Percentiles rank a stretch among this genome's conserved stretches.
phyloP scores from a whole-genome alignment of 2,329 filamentous ascomycete species.

The Fusarium odoratissimum region DNA sequence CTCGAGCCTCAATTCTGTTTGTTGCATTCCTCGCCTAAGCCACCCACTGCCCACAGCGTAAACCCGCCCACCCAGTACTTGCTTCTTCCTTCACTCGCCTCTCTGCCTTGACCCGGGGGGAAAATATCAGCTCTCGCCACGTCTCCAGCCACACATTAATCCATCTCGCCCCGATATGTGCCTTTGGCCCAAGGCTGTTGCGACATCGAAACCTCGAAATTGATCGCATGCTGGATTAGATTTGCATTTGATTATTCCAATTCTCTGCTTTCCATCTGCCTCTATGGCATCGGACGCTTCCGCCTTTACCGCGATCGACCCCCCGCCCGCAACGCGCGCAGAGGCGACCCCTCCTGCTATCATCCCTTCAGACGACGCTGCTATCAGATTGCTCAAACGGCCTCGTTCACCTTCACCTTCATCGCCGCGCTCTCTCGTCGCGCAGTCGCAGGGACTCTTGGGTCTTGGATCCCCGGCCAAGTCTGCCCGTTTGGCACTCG shows the following conservation, averaged over 20 bases:
- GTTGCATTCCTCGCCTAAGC: conserved; percentile 37
- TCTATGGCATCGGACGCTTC: conserved; percentile 67
- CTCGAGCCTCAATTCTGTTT: conserved; percentile 40
- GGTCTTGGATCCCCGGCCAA: conserved; percentile 64
- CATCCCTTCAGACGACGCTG: conserved; percentile 53
- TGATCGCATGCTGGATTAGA: conserved; percentile 39
- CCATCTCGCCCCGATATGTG: conserved; percentile 52
- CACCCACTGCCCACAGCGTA: conserved; percentile 39
- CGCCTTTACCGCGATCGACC: conserved; percentile 64
- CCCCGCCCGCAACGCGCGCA: conserved; percentile 55
- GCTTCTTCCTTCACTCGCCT: conserved; percentile 36
- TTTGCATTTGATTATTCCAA: conserved; percentile 32
- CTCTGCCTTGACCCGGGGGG: conserved; percentile 37
- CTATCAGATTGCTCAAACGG: conserved; percentile 55
- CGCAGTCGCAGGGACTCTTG: conserved; percentile 47
- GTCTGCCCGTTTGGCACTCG: conserved; percentile 61
- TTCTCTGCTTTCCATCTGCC: conserved; percentile 38
- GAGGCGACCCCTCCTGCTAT: conserved; percentile 51
- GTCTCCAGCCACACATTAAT: conserved; percentile 57
- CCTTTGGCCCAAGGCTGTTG: conserved; percentile 44
- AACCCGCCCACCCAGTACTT: conserved; percentile 34
- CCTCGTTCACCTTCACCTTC: conserved; percentile 61
- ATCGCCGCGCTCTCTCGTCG: conserved; percentile 49
- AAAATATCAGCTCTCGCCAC: conserved; percentile 57
- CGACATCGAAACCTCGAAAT: conserved; percentile 40